Evolutionary conservation across 345 rosid species (phyloP).

Genomic region (Brassica juncea): DNA sequence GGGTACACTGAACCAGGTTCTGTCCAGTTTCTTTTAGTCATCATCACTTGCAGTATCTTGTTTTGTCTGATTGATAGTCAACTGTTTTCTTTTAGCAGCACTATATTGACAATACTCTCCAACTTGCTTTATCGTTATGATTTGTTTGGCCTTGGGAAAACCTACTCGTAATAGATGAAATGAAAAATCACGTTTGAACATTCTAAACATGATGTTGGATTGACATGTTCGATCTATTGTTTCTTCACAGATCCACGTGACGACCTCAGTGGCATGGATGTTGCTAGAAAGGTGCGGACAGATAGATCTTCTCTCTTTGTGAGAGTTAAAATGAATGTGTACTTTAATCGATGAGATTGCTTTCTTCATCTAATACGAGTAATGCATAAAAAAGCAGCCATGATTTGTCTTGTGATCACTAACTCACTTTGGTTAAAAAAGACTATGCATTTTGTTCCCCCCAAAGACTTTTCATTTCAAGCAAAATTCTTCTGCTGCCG

Average conservation of each 20-base stretch:
- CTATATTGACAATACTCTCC: neutral
- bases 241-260: slow-evolving; percentile 87
- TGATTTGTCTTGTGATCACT: neutral
- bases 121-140: neutral
- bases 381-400: neutral
- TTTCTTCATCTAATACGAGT: neutral
- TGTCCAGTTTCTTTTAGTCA: slow-evolving; percentile 2
- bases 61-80: slow-evolving; percentile 17
- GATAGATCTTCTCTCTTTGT: neutral
- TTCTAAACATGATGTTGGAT: slow-evolving; percentile 4
- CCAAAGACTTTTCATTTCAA: neutral
- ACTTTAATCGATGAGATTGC: neutral
- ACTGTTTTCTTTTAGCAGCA: slow-evolving; percentile 22
- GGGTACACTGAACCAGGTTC: slow-evolving; percentile 98
- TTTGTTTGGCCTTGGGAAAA: slow-evolving; percentile 8
- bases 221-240: neutral
- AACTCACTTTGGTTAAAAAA: neutral
- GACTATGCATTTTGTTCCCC: neutral
- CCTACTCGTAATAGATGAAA: slow-evolving; percentile 7
- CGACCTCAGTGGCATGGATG: slow-evolving; percentile 95
- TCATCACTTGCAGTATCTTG: slow-evolving; percentile 4
- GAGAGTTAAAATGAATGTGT: neutral
- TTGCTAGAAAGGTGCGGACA: slow-evolving; percentile 80
- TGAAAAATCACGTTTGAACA: neutral
- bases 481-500: neutral